phyloP scores from a whole-genome alignment of 441 rosid genomes.

The Populus tomentosa region DNA sequence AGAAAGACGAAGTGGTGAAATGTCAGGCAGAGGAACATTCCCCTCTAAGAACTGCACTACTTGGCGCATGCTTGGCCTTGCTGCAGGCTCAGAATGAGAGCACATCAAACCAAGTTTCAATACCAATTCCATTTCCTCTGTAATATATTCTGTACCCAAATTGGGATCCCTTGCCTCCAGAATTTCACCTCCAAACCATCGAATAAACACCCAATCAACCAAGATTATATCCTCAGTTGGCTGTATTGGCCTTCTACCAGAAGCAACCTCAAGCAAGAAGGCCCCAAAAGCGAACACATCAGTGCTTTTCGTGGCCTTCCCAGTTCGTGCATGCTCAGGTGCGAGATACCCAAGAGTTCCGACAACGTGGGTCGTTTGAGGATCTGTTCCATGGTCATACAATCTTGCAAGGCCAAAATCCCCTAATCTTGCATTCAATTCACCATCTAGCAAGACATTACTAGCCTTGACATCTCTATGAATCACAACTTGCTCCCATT shows the following conservation, averaged over 20 bases:
- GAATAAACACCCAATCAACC: conserved; percentile 35
- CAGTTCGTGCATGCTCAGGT: conserved; percentile 38
- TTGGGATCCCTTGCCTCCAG: conserved; percentile 35
- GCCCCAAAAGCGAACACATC: conserved; percentile 49
- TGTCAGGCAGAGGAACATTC: conserved; percentile 23
- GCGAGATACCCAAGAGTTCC: conserved; percentile 54
- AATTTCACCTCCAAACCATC: conserved; percentile 20
- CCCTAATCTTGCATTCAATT: conserved; percentile 38
- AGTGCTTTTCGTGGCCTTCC: conserved; percentile 39
- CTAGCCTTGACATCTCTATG: conserved; percentile 51
- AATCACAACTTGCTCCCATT: conserved; percentile 13
- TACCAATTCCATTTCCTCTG: conserved; percentile 40
- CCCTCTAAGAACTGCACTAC: conserved; percentile 31
- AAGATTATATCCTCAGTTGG: conserved; percentile 13
- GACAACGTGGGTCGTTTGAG: conserved; percentile 35
- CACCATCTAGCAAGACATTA: conserved; percentile 39
- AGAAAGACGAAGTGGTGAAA: conserved; percentile 13
- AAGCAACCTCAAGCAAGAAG: conserved; percentile 37
- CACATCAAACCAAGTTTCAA: conserved; percentile 42
- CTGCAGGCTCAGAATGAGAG: conserved; percentile 29
- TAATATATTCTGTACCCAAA: conserved; percentile 22
- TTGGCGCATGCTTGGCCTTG: conserved; percentile 40
- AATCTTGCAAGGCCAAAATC: conserved; percentile 52
- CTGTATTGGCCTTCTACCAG: conserved; percentile 37
- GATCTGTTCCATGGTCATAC: conserved; percentile 40